phyloP scores from a whole-genome alignment of 305 asterid genomes.

The Fraxinus angustifolia region DNA sequence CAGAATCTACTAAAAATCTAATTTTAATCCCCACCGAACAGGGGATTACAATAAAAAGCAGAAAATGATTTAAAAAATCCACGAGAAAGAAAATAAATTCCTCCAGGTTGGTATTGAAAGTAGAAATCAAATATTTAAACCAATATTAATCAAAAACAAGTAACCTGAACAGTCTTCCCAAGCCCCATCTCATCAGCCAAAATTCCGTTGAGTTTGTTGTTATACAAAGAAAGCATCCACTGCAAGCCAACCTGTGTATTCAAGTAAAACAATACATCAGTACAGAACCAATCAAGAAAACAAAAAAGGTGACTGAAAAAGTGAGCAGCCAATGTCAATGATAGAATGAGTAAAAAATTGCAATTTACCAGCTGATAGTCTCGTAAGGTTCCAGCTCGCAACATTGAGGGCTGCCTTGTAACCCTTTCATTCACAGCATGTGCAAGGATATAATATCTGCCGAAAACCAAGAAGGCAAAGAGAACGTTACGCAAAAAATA shows the following conservation, averaged over 20 bases:
- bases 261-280: constrained; percentile 23
- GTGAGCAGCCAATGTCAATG: constrained; percentile 16
- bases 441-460: constrained; percentile 94
- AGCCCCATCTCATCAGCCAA: constrained; percentile 99
- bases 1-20: neutral
- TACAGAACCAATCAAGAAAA: constrained; percentile 14
- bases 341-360: constrained; percentile 19
- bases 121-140: constrained; percentile 7
- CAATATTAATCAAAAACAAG: constrained; percentile 19
- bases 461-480: constrained; percentile 7
- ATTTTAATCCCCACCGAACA: neutral
- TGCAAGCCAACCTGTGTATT: constrained; percentile 93
- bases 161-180: constrained; percentile 99
- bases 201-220: constrained; percentile 93
- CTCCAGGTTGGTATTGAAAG: constrained; percentile 14
- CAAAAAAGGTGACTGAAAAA: constrained; percentile 16
- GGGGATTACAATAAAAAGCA: neutral
- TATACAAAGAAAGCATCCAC: constrained; percentile 99
- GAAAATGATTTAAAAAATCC: neutral
- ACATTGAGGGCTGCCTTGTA: constrained; percentile 90
- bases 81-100: constrained; percentile 8
- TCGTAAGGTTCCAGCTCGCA: constrained; percentile 87
- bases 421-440: constrained; percentile 98
- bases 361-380: constrained; percentile 93
- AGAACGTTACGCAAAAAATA: constrained; percentile 10